Conservation (phyloP, 257 asterid species). For the Solanum sparsipilum region DNA sequence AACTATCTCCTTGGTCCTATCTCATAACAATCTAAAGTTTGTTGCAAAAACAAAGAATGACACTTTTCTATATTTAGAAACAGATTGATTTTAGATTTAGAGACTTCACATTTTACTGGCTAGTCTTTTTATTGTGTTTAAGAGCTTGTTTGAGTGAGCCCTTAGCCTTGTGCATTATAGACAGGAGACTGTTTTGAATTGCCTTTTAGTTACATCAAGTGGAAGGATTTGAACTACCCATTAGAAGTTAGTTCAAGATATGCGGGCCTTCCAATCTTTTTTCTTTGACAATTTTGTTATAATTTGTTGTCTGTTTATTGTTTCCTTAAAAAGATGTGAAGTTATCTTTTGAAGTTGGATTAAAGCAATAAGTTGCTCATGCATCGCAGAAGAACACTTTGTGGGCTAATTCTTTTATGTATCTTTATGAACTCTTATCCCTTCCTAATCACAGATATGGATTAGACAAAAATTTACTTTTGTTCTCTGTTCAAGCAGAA, state of each 20-base stretch:
- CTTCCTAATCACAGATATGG: background rate
- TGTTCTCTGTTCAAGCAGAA: constrained; percentile 34
- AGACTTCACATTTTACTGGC: background rate
- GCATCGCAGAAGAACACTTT: background rate
- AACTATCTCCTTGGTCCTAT: background rate
- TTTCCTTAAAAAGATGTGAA: background rate
- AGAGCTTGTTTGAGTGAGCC: background rate
- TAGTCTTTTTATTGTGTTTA: background rate
- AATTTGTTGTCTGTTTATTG: background rate
- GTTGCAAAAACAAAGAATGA: background rate
- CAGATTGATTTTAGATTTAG: background rate
- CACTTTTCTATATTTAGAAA: background rate
- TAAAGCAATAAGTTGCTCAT: background rate
- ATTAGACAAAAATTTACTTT: background rate
- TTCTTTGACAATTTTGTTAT: background rate
- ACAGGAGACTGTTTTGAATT: background rate
- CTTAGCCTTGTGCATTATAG: background rate
- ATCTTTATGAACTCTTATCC: background rate
- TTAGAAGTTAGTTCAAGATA: background rate
- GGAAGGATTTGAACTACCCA: background rate
- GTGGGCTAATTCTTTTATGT: background rate
- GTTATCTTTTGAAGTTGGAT: background rate
- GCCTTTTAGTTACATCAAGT: background rate
- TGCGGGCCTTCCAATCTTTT: background rate
- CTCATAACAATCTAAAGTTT: background rate